Base-by-base conservation (phyloP, 2,329 filamentous ascomycete genomes). In the Fusarium torreyae region DNA sequence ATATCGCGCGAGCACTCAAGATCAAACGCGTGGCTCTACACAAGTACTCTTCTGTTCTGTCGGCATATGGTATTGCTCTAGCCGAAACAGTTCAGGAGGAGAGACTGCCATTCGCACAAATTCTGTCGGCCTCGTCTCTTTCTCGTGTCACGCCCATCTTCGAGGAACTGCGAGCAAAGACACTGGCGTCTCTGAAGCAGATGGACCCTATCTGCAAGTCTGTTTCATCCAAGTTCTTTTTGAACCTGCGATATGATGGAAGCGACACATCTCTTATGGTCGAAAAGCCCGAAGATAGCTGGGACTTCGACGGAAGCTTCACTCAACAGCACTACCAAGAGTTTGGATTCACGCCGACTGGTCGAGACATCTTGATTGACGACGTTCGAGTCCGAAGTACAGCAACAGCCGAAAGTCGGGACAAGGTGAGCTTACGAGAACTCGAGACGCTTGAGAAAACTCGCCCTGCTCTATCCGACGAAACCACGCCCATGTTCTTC, bases 201-300 rank as follows among this genome's bases (percentile, higher is more conserved):
- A 42, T 43, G 14, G 50, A 97, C 79, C 93, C 93, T 0, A 97
- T 97, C 75, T 82, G 85, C 1, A 87, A 92, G 45, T 82, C 87
- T 6, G 92, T 97, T 28, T 85, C 91, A 0, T 96, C 94, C 74
- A 94, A 97, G 77, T 91, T 96, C 76, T 98, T 97, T 74, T 87
- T 98, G 56, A 97, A 98, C 77, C 94, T 98, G 90, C 86, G 94
- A 57, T 97, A 97, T 75, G 88, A 93, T 39, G 94, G 94, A 14
- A 97, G 94, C 0, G 94, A 97, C 77, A 96, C 93, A 9, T 92
- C 94, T 1, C 85, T 97, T 44, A 97, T 97, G 94, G 89, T 97
- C 48, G 81, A 95, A 69, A 93, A 91, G 78, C 93, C 94, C 0
- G 89, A 88, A 13, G 87, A 92, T 24, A 87, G 91, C 10, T 97